Conservation (phyloP, 2,329 filamentous ascomycete species). For the Fusarium sp. region DNA sequence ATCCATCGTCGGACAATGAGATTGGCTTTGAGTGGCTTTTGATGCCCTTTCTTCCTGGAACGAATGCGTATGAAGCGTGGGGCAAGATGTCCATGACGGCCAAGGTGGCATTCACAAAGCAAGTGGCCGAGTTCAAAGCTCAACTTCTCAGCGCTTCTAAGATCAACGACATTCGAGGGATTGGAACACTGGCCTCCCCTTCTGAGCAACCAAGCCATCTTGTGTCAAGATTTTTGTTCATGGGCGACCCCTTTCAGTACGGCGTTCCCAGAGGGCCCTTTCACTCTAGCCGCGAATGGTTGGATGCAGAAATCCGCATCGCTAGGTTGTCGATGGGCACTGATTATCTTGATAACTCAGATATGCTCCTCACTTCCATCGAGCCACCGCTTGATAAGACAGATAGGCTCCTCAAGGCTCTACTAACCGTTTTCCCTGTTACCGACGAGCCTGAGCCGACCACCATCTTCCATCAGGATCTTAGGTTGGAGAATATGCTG, state of each 20-base stretch:
- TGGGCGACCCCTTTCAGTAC: conserved; percentile 46
- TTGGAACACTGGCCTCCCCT: conserved; percentile 21
- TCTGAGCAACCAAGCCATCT: conserved; percentile 38
- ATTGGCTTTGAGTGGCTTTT: conserved; percentile 52
- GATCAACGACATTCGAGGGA: conserved; percentile 40
- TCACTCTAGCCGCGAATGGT: conserved; percentile 50
- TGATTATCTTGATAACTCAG: background rate
- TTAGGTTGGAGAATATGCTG: conserved; percentile 55
- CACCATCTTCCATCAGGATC: conserved; percentile 52
- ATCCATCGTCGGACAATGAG: conserved; percentile 1
- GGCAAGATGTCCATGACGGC: conserved; percentile 26
- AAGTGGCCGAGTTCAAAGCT: conserved; percentile 10
- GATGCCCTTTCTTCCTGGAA: conserved; percentile 48
- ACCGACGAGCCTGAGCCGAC: background rate
- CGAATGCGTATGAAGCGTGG: conserved; percentile 44
- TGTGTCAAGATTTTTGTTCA: conserved; percentile 52
- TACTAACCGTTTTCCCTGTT: background rate
- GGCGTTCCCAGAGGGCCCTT: conserved; percentile 52
- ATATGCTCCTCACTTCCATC: no score
- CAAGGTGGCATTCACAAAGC: conserved; percentile 13
- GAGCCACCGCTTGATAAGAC: no score
- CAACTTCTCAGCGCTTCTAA: conserved; percentile 37
- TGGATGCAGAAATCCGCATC: conserved; percentile 26
- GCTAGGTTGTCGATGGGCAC: background rate
- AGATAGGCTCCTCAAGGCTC: background rate